Evolutionary conservation across 116 monocot species (phyloP).

Genomic region (Papilionanthe hybrid): DNA sequence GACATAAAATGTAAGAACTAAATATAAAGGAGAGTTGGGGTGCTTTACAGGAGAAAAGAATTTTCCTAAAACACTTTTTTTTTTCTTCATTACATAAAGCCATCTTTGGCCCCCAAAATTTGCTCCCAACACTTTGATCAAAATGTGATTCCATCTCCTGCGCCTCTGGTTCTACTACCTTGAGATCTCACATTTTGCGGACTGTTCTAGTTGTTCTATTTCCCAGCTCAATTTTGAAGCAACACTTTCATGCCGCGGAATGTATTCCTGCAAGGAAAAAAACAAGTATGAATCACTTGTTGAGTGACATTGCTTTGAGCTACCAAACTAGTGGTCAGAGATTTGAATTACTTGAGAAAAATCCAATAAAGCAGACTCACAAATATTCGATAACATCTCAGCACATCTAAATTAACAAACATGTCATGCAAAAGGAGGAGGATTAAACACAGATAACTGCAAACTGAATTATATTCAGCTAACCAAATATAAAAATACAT

Average conservation of each 20-base stretch:
- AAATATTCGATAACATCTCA: too few species aligned
- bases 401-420: too few species aligned
- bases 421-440: too few species aligned
- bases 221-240: constrained; percentile 70
- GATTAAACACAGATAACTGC: too few species aligned
- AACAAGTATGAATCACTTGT: too few species aligned
- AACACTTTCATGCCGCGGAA: constrained; percentile 59
- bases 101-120: not conserved
- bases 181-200: constrained; percentile 50
- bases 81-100: not conserved
- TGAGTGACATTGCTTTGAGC: too few species aligned
- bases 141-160: not conserved
- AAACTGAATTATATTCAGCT: too few species aligned
- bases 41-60: constrained; percentile 4
- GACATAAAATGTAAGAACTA: constrained; percentile 5
- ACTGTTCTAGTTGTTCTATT: constrained; percentile 55
- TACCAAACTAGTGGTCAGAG: too few species aligned
- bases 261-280: constrained; percentile 45
- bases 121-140: not conserved
- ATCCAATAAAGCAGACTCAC: too few species aligned
- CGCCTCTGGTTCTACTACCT: constrained; percentile 19
- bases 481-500: too few species aligned
- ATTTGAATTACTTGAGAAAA: too few species aligned
- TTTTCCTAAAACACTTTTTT: constrained; percentile 7
- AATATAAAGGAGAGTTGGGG: constrained; percentile 1